Base-by-base conservation (phyloP, 768 basidiomycete species). In the Amanita rubescens region DNA sequence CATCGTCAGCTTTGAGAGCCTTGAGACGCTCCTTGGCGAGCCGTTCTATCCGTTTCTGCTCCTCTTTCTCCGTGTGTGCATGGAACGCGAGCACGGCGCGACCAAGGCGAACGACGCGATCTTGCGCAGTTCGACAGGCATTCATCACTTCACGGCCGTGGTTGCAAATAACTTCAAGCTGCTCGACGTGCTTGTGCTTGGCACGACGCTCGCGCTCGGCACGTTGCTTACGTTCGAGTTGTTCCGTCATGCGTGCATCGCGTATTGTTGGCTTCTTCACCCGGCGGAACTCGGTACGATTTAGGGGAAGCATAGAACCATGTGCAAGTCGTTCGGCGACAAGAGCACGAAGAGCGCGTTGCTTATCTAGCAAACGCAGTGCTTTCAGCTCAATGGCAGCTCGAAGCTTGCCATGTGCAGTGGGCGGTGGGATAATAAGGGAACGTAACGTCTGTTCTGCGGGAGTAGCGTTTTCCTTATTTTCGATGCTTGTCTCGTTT, bases 1-100 rank as follows among this genome's bases (percentile, higher is more conserved):
- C 96, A 73, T 99, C 95, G 65, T 98, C 94, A 25, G 89, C 89
- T 71, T 95, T 94, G 60, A 98, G 83, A 7, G 95, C 96, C 73
- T 90, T 93, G 58, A 99, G 74, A 90, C 94, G 93, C 69, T 98
- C 96, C 74, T 98, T 98, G 43, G 89, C 85, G 42, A 99, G 84
- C 53, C 93, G 77, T 71, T 98, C 96, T 59, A 99, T 89, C 24
- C 95, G 82, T 67, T 94, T 93, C 79, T 94, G 91, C 68, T 99
- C 96, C 69, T 98, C 95, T 75, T 92, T 94, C 74, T 99, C 96
- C 1, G 94, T 93, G 58, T 85, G 82, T 14, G 74, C 75, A 66
- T 99, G 96, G 76, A 94, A 91, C 53, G 73, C 81, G 58, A 88
- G 71, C 6, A 99, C 87, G 1, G 87, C 78, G 57, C 84, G 82